Base-by-base conservation (phyloP, 2,329 filamentous ascomycete species). In the Botrytis deweyae region DNA sequence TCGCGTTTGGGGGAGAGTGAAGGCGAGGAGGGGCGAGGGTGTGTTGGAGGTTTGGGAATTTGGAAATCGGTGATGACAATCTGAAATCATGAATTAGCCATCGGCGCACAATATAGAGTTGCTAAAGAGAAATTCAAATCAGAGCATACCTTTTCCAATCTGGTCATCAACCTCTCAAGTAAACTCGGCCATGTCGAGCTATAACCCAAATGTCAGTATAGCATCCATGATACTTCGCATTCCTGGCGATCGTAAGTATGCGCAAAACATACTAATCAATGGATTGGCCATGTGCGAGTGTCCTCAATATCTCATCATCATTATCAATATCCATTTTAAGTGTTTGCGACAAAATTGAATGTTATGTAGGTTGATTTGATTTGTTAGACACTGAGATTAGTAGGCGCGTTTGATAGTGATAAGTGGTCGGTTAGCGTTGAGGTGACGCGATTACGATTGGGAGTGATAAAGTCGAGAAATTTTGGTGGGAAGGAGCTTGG, bases 61-160 rank as follows among this genome's bases (percentile, higher is more conserved):
- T 58, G 66, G 36, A 97, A 97, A 70, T 91, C 90, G 80, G 90
- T 87, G 82, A 89, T 88, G 59, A 92, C 88, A 69, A 78, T 79
- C 77, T 79, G 49, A 44, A 22, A 12, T 20, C 8, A 22, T n/a
- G 9, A n/a, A 59, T 42, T 38, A 69, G 66, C 38, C 33, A 18
- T 69, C 36, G 42, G 18, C 36, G 18, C 49, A 42, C 18, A 2
- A 25, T 4, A 6, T 25, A 58, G 36, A 1, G 44, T 25, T n/a
- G 12, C 7, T 10, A 25, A 2, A 42, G 18, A 18, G 46, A 2
- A 33, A 44, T 42, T 25, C 5, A 44, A 29, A 42, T 44, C 0
- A 29, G 33, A 25, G 6, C 63, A 62, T 77, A 79, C 81, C 75
- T 81, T 80, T 36, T 81, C 82, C 65, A 85, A 80, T 71, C 83